These are phyloP conservation scores for Aspergillus floridensis DNA, from an alignment of 2,329 filamentous ascomycete species.

Conservation along the genomic window DNA sequence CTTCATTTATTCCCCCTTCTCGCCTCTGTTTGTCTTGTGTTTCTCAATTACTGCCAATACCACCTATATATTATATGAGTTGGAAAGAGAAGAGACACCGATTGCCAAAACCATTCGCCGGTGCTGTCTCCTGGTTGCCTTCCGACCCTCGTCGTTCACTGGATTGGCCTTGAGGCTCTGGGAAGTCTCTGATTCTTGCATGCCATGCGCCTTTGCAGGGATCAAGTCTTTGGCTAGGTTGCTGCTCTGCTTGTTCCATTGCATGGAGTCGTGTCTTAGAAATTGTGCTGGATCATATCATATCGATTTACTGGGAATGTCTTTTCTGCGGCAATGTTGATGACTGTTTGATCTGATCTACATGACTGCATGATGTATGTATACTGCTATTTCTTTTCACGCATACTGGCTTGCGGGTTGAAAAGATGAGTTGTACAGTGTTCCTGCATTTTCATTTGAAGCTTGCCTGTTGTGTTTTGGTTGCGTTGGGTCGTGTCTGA, in stretches of 20 bases:
- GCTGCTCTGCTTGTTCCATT: slow-evolving; percentile 4
- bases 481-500: background rate
- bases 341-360: slow-evolving; percentile 11
- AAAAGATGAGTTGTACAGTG: slow-evolving; percentile 23
- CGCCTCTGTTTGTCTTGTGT: slow-evolving; percentile 12
- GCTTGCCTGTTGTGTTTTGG: slow-evolving; percentile 8
- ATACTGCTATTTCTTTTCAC: slow-evolving; percentile 27
- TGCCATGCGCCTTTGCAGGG: slow-evolving; percentile 6
- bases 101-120: slow-evolving; percentile 6
- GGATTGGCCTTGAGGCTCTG: slow-evolving; percentile 32
- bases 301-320: background rate
- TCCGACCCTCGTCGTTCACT: slow-evolving; percentile 25
- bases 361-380: slow-evolving; percentile 40
- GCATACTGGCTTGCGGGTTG: slow-evolving; percentile 12
- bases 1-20: slow-evolving; percentile 1
- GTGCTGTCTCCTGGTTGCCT: slow-evolving; percentile 27
- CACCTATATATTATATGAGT: slow-evolving; percentile 14
- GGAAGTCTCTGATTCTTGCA: slow-evolving; percentile 17
- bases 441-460: slow-evolving; percentile 16
- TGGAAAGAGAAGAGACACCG: slow-evolving; percentile 11
- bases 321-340: slow-evolving; percentile 13
- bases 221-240: background rate
- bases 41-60: background rate
- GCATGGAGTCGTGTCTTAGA: background rate
- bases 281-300: background rate